Evolutionary conservation across 305 asterid genomes (phyloP).

Genomic region (Nicotiana rustica): DNA sequence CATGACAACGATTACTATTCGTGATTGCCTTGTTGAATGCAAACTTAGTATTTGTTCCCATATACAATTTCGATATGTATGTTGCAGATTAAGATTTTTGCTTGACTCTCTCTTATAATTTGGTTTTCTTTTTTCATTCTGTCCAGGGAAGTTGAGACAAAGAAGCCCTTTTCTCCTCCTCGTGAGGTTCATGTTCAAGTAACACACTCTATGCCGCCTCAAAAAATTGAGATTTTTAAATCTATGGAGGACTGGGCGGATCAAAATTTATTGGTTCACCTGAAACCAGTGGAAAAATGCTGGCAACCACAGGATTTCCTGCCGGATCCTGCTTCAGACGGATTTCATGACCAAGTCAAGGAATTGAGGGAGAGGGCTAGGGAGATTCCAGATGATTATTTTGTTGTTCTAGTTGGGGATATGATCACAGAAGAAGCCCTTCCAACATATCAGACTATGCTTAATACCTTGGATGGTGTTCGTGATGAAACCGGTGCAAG

Average conservation of each 20-base stretch:
- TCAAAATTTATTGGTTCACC: conserved; percentile 63
- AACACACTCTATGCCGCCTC: conserved; percentile 89
- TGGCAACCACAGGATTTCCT: conserved; percentile 95
- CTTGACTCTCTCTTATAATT: background rate
- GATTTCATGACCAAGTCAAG: conserved; percentile 70
- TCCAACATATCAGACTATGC: conserved; percentile 73
- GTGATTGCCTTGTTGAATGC: background rate
- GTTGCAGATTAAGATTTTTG: background rate
- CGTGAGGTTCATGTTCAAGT: conserved; percentile 86
- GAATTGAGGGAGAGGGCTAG: conserved; percentile 74
- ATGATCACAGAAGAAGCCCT: conserved; percentile 79
- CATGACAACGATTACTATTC: background rate
- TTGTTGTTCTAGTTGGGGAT: conserved; percentile 66
- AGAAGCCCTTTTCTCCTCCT: conserved; percentile 74
- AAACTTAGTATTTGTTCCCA: background rate
- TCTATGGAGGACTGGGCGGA: conserved; percentile 80
- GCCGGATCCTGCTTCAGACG: conserved; percentile 86
- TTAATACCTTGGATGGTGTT: conserved; percentile 70
- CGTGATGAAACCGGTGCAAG: conserved; percentile 79
- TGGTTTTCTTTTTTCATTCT: conserved; percentile 25
- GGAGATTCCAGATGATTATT: conserved; percentile 75
- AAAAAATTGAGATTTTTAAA: conserved; percentile 85
- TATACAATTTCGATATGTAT: background rate
- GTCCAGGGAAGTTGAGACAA: conserved; percentile 64
- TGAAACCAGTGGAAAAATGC: conserved; percentile 78